phyloP scores from a whole-genome alignment of 108 stramenopile genomes.

The Mediolabrus comicus region DNA sequence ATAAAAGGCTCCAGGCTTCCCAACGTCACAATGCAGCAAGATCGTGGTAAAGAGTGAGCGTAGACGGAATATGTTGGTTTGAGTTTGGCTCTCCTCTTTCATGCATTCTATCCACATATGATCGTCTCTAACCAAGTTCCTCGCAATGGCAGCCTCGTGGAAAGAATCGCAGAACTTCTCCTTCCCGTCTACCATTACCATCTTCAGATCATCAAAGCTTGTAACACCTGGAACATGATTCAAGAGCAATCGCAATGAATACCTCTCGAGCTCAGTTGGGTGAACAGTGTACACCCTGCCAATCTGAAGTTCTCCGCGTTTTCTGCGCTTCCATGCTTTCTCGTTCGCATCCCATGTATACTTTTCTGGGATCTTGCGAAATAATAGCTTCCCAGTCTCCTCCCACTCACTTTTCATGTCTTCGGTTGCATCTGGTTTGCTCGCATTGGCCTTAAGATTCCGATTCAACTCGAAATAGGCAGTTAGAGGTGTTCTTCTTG shows the following conservation, averaged over 20 bases:
- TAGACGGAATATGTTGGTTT: background rate
- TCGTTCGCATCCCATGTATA: background rate
- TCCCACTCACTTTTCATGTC: too few species aligned
- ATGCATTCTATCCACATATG: background rate
- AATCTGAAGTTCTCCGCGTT: too few species aligned
- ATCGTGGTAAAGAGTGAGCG: conserved; percentile 3
- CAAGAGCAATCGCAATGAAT: too few species aligned
- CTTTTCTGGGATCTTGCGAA: background rate
- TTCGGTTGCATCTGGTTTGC: background rate
- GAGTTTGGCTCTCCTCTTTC: background rate
- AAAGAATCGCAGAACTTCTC: background rate
- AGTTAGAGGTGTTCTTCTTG: background rate
- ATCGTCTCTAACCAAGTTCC: background rate
- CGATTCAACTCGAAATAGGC: background rate
- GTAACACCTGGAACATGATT: too few species aligned
- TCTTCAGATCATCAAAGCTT: too few species aligned
- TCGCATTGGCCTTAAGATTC: too few species aligned
- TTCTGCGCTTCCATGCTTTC: too few species aligned
- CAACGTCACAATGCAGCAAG: background rate
- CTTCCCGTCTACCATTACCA: background rate
- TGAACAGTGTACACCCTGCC: too few species aligned
- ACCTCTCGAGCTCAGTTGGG: too few species aligned
- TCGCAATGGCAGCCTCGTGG: background rate
- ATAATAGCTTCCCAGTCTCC: too few species aligned
- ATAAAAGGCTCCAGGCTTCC: background rate